These are phyloP conservation scores for Capsaspora owczarzaki DNA, from an alignment of 78 protist genomes.

Conservation along the genomic window DNA sequence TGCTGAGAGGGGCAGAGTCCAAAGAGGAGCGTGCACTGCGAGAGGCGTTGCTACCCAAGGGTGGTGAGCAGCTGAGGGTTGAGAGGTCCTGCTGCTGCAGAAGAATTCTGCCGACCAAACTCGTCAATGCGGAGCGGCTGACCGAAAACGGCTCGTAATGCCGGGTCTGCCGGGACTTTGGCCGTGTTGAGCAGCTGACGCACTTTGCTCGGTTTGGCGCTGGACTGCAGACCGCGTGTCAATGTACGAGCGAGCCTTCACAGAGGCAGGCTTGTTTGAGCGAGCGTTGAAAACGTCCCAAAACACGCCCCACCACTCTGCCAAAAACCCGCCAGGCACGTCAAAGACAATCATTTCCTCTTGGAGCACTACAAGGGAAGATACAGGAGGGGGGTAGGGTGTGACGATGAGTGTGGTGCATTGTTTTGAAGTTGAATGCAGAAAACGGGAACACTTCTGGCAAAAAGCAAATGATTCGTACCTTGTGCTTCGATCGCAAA, in stretches of 20 bases:
- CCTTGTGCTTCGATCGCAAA: background rate
- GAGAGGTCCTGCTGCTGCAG: too few relatives aligned
- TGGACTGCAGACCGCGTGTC: too few relatives aligned
- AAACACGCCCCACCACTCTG: background rate
- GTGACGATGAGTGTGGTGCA: background rate
- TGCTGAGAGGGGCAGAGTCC: too few relatives aligned
- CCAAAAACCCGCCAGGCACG: background rate
- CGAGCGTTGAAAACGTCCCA: background rate
- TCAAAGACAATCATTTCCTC: background rate
- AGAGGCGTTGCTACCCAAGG: too few relatives aligned
- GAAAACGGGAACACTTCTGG: background rate
- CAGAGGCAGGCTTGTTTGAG: background rate
- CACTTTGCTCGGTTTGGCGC: too few relatives aligned
- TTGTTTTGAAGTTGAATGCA: background rate
- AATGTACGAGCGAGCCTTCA: background rate
- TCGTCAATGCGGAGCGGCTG: too few relatives aligned
- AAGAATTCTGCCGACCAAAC: too few relatives aligned
- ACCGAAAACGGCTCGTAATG: too few relatives aligned
- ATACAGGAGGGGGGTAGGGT: background rate
- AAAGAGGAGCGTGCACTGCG: too few relatives aligned
- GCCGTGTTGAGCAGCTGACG: too few relatives aligned
- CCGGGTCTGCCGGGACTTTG: too few relatives aligned
- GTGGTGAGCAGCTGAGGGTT: too few relatives aligned
- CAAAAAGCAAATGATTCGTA: background rate
- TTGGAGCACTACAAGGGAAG: background rate